Base-by-base conservation (phyloP, 805 yeast genomes). In the Kodamaea leandrae region DNA sequence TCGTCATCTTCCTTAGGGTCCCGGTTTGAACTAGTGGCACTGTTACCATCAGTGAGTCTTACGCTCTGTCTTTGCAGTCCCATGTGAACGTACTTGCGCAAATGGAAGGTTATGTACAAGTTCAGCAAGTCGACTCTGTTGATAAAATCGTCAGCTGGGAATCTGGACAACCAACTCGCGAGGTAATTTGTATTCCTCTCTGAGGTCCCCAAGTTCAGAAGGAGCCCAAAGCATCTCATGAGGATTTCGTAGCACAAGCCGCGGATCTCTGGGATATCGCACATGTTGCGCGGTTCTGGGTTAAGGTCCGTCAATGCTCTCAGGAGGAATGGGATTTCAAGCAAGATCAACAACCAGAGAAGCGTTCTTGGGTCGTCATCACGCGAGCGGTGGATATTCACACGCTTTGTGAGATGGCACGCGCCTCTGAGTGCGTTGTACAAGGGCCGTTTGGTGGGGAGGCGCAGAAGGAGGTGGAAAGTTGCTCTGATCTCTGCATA, bases 41-140 rank as follows among this genome's bases (percentile, higher is more conserved):
- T n/a, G n/a, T n/a, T n/a, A n/a, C n/a, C n/a, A n/a, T n/a, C n/a
- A n/a, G n/a, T n/a, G n/a, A n/a, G n/a, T n/a, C n/a, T n/a, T n/a
- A n/a, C n/a, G n/a, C n/a, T n/a, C n/a, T n/a, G n/a, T n/a, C n/a
- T n/a, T n/a, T n/a, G n/a, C n/a, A n/a, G n/a, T n/a, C n/a, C n/a
- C 43, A 55, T 48, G 54, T 68, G 73, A 47, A 73, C 66, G 40
- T 77, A 68, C 44, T 78, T 70, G 29, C 80, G 75, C 41, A 90
- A 65, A 33, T 86, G 87, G 54, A 85, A 87, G 0, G 95, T 83
- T 26, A 89, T 74, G 60, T 84, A 88, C 16, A 87, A 68, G 53
- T 89, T 90, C 36, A 86, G 52, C 23, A 84, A 64, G 28, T 87
- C 87, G 0, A 88, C 74, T 49, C 82, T 80, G 2, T 58, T 53